Percentiles rank a stretch among this genome's conserved stretches.
These are phyloP conservation scores for Collybiopsis confluens DNA, from an alignment of 768 basidiomycete genomes.

Conservation along the genomic window DNA sequence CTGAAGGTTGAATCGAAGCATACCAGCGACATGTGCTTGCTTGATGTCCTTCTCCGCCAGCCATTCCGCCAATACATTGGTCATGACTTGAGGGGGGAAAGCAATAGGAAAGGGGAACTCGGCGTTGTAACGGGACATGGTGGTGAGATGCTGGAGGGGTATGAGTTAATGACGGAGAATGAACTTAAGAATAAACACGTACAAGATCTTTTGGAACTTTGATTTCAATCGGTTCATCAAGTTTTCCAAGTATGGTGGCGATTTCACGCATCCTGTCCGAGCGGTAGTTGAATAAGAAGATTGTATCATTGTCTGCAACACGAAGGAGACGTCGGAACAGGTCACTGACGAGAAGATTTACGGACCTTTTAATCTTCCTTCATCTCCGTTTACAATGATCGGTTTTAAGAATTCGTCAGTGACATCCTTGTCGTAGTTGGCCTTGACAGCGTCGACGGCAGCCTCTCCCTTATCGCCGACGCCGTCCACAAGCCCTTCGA, in stretches of 20 bases:
- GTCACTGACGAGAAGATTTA: slow-evolving; percentile 8
- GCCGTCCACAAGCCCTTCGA: slow-evolving; percentile 80
- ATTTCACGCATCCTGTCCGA: slow-evolving; percentile 96
- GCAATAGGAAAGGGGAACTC: slow-evolving; percentile 88
- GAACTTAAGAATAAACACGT: slow-evolving; percentile 21
- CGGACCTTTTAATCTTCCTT: slow-evolving; percentile 77
- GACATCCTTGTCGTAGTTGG: slow-evolving; percentile 76
- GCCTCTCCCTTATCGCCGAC: slow-evolving; percentile 50
- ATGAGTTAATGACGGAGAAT: neutral
- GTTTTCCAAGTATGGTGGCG: slow-evolving; percentile 70
- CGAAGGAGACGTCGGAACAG: neutral
- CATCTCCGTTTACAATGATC: slow-evolving; percentile 78
- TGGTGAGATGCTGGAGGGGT: slow-evolving; percentile 65
- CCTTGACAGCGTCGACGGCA: slow-evolving; percentile 54
- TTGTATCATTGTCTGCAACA: slow-evolving; percentile 76
- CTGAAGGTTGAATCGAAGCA: slow-evolving; percentile 9
- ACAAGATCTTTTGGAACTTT: slow-evolving; percentile 79
- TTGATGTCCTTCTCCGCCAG: slow-evolving; percentile 72
- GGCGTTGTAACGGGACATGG: slow-evolving; percentile 91
- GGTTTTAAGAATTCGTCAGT: slow-evolving; percentile 97
- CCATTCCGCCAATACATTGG: slow-evolving; percentile 93
- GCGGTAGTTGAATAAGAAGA: slow-evolving; percentile 98
- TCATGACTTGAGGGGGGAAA: slow-evolving; percentile 93
- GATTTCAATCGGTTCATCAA: slow-evolving; percentile 82
- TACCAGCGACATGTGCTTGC: slow-evolving; percentile 86